Conservation (phyloP, 2,329 filamentous ascomycete genomes). For the Aspergillus puulaauensis region DNA sequence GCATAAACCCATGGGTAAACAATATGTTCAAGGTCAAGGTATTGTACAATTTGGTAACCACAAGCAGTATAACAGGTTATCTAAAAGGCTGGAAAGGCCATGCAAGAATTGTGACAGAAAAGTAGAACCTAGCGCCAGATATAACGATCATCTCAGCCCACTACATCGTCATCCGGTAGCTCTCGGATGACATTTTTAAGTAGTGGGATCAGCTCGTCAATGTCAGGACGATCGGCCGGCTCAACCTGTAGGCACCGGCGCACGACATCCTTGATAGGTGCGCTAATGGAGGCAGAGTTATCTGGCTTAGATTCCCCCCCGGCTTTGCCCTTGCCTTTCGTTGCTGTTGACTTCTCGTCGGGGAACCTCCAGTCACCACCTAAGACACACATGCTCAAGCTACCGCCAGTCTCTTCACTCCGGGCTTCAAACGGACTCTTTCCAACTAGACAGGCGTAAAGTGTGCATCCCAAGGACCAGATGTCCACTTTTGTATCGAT, state of each 20-base stretch:
- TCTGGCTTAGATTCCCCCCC: conserved; percentile 26
- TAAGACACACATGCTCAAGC: conserved; percentile 85
- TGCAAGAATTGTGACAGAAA: neutral
- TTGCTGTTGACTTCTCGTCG: conserved; percentile 69
- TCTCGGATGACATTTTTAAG: conserved; percentile 71
- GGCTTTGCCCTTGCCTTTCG: conserved; percentile 57
- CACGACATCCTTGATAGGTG: conserved; percentile 82
- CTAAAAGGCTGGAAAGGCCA: neutral
- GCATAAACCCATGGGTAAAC: too few relatives aligned
- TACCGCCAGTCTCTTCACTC: conserved; percentile 93
- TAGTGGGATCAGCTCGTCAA: conserved; percentile 76
- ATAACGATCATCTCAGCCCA: conserved; percentile 21
- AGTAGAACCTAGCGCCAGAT: neutral
- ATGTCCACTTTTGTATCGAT: conserved; percentile 98
- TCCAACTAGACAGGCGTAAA: conserved; percentile 93
- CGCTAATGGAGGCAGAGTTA: conserved; percentile 65
- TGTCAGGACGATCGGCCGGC: conserved; percentile 80
- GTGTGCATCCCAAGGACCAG: conserved; percentile 95
- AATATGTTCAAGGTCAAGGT: conserved; percentile 18
- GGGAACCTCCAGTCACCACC: conserved; percentile 97
- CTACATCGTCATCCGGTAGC: conserved; percentile 62
- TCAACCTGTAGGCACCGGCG: conserved; percentile 83
- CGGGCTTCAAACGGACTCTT: conserved; percentile 97
- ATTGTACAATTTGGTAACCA: conserved; percentile 24
- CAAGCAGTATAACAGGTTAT: neutral